A percentile compares a stretch with the other conserved stretches of the same genome.
phyloP scores from a whole-genome alignment of 768 basidiomycete genomes.

The Mycena galopus region DNA sequence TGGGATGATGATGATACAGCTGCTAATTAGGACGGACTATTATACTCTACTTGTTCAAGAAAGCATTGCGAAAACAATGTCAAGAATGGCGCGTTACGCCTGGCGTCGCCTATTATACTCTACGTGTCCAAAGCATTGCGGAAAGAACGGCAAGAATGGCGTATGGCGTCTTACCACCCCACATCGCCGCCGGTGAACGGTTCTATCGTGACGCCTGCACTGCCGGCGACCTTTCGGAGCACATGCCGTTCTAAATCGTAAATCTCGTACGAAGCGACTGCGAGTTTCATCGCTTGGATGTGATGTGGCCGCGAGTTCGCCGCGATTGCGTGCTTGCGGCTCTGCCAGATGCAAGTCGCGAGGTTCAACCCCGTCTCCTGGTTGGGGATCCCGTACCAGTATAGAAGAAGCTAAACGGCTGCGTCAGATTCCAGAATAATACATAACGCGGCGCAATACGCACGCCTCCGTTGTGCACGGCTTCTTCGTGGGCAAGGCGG shows the following conservation, averaged over 20 bases:
- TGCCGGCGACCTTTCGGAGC: slow-evolving; percentile 75
- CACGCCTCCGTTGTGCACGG: slow-evolving; percentile 88
- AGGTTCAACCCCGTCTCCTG: slow-evolving; percentile 85
- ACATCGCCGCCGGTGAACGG: slow-evolving; percentile 75
- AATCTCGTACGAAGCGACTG: slow-evolving; percentile 80
- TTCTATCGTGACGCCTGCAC: slow-evolving; percentile 66
- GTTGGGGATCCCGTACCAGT: slow-evolving; percentile 94
- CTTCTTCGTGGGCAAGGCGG: slow-evolving; percentile 91
- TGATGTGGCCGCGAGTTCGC: slow-evolving; percentile 88
- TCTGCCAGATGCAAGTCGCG: slow-evolving; percentile 97
- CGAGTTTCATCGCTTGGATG: slow-evolving; percentile 84
- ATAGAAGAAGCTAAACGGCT: slow-evolving; percentile 76
- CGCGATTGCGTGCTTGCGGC: slow-evolving; percentile 83
- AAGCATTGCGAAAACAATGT: slow-evolving; percentile 25
- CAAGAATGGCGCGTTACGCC: background rate
- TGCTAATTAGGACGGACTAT: slow-evolving; percentile 10
- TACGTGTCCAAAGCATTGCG: slow-evolving; percentile 33
- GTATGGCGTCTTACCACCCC: slow-evolving; percentile 66
- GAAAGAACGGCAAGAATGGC: background rate
- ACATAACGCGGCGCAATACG: slow-evolving; percentile 48
- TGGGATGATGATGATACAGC: slow-evolving; percentile 48
- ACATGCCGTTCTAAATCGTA: slow-evolving; percentile 85
- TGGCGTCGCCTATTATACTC: too few relatives aligned
- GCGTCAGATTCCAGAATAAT: slow-evolving; percentile 8
- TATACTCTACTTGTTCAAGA: slow-evolving; percentile 28